Base-by-base conservation (phyloP, 2,329 filamentous ascomycete genomes). In the Purpureocillium lavendulum region DNA sequence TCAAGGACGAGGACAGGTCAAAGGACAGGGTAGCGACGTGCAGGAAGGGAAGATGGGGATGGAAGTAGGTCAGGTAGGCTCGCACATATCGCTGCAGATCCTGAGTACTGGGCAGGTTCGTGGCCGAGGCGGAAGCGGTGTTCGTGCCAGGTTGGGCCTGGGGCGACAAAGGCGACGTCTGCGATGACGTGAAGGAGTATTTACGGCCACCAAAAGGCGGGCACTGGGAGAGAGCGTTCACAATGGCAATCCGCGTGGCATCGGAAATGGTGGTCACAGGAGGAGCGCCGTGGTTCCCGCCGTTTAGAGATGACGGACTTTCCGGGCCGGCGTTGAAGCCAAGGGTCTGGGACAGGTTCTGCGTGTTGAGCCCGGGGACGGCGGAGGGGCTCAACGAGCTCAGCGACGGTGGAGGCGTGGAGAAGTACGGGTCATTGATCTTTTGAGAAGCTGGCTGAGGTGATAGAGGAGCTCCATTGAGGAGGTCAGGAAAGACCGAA, bases 21-120 rank as follows among this genome's bases (percentile, higher is more conserved):
- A 97, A 96, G 32, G 88, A 88, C 46, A 97, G 70, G 13, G 90
- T 95, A 38, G 89, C 82, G 49, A 95, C 78, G 62, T 97, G 90
- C 45, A 95, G 69, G 61, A 97, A 95, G n/a, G 92, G 90, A 45
- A 95, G 65, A 59, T 97, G 90, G 16, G 90, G 90, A 56, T 96
- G 89, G 61, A 94, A 95, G 59, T 87, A 94, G 48, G 81, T 80
- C 53, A 97, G 80, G 64, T 96, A 97, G 43, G 89, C 84, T 48
- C 81, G 80, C 46, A 96, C 85, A 61, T 89, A 96, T 58, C 87
- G 84, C 60, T 94, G 88, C 45, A 97, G 77, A 57, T 96, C 87
- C 56, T 77, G 72, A 28, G 87, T 90, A 64, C 76, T 87, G 39
- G 90, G 89, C 42, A 95, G 72, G 48, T 66, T 73, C 50, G 66